Base-by-base conservation (phyloP, 352 stramenopile genomes). In the Phytopythium kandeliae region DNA sequence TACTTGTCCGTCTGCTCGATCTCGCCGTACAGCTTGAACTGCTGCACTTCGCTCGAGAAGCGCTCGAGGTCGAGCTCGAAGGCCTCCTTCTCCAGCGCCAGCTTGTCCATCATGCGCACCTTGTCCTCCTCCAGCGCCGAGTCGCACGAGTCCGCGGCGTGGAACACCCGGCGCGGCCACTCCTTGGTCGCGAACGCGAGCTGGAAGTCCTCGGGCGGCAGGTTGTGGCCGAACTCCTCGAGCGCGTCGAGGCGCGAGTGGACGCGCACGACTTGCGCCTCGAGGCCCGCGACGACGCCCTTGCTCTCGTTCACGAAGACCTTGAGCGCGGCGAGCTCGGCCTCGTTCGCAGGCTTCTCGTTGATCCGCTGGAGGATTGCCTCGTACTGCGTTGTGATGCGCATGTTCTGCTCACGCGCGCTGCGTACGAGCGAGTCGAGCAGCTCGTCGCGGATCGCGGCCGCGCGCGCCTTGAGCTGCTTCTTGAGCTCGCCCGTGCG, bases 81-180 rank as follows among this genome's bases (percentile, higher is more conserved):
- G 1, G 73, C 66, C 33, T 95, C 87, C 58, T 97, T 98, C 59
- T 98, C 89, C 3, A 97, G 61, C 22, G 86, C 78, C 19, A 97
- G 67, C 17, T 85, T 87, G 65, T 97, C 92, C 88, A 98, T 97
- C 90, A 97, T 97, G 26, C 86, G 77, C 33, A 96, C 79, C 50
- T 97, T 97, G 57, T 97, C 88, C 60, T 95, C 82, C 47, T 97
- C 89, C 1, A 97, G 67, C 16, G 85, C 85, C 7, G 86, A 90
- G 48, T 97, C 86, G 43, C 85, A 96, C 12, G 79, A 85, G 21
- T 92, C 83, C 0, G 81, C 83, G 3, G 86, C 83, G 11, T 88
- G 67, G 0, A 88, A 78, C 1, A 97, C 85, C 8, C 85, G 78
- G 4, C 87, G 67, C 4, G 82, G 85, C 85, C 85, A 92, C 41